phyloP scores from a whole-genome alignment of 352 stramenopile species.

The Globisporangium spiculum region DNA sequence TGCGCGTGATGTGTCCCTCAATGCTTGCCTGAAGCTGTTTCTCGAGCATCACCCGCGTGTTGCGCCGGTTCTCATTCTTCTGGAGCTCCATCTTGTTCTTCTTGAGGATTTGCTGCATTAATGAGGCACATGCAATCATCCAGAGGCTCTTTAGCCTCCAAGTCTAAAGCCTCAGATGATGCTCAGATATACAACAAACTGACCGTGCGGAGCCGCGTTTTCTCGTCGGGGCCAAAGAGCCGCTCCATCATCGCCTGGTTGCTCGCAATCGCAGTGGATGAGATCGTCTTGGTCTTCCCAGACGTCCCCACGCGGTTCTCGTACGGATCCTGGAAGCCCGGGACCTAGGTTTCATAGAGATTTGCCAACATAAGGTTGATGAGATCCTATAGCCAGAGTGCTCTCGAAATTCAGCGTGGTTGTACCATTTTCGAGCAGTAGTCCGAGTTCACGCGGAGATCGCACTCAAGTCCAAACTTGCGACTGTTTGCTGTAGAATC shows the following conservation, averaged over 20 bases:
- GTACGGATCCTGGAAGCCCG: slow-evolving; percentile 60
- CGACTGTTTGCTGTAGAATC: slow-evolving; percentile 46
- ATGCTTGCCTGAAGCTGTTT: slow-evolving; percentile 87
- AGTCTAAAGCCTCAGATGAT: slow-evolving; percentile 4
- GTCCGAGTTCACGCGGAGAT: slow-evolving; percentile 66
- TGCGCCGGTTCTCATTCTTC: slow-evolving; percentile 70
- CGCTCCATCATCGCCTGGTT: slow-evolving; percentile 78
- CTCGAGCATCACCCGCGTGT: slow-evolving; percentile 74
- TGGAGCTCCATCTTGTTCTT: slow-evolving; percentile 80
- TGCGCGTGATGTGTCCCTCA: slow-evolving; percentile 85
- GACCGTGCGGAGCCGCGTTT: slow-evolving; percentile 49
- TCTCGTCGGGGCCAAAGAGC: slow-evolving; percentile 74
- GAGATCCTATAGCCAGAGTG: too few species aligned
- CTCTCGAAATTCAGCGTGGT: not conserved
- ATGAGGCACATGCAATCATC: not conserved
- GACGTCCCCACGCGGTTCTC: slow-evolving; percentile 41
- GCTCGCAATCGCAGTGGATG: slow-evolving; percentile 41
- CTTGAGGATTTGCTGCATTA: slow-evolving; percentile 64
- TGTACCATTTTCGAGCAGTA: slow-evolving; percentile 65
- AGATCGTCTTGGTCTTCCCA: slow-evolving; percentile 40
- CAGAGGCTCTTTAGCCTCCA: not conserved
- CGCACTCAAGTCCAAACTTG: slow-evolving; percentile 71
- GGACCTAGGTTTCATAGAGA: slow-evolving; percentile 12
- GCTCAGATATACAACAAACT: not conserved
- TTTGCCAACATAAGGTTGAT: too few species aligned